Evolutionary conservation across 1,284 basidiomycete species (phyloP).

Genomic region (Cryptococcus neoformans): DNA sequence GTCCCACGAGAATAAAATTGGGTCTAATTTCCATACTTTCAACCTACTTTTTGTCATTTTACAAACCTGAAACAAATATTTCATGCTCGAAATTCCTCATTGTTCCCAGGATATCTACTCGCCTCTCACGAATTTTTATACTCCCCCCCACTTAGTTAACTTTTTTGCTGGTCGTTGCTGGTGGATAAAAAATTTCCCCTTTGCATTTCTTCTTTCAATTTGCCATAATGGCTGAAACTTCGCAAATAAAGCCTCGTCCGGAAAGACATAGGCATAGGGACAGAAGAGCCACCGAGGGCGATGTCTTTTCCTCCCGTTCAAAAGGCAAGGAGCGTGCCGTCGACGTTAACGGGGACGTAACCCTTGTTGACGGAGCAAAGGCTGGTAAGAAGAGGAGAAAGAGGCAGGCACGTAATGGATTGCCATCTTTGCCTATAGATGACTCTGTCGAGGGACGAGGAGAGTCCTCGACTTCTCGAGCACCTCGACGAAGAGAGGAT

Average conservation of each 20-base stretch:
- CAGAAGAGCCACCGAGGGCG: neutral
- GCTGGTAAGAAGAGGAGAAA: conserved; percentile 4
- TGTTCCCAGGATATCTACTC: no score
- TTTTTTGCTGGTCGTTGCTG: no score
- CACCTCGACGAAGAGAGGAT: neutral
- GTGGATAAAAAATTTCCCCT: no score
- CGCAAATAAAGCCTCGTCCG: neutral
- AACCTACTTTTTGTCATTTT: no score
- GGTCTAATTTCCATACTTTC: no score
- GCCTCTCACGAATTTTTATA: no score
- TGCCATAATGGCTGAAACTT: no score
- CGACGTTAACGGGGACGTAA: neutral
- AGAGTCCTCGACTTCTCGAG: neutral
- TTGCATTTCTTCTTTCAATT: no score
- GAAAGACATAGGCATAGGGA: neutral
- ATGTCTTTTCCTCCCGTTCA: conserved; percentile 6
- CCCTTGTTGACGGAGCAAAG: neutral
- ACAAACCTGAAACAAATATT: no score
- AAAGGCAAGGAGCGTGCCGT: conserved; percentile 29
- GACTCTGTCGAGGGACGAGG: neutral
- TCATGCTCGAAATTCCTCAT: no score
- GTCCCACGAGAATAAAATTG: no score
- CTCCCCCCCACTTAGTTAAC: no score
- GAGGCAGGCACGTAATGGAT: neutral
- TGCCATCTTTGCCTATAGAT: neutral